These are phyloP conservation scores for Zymoseptoria tritici DNA, from an alignment of 2,329 filamentous ascomycete species.

Conservation along the genomic window DNA sequence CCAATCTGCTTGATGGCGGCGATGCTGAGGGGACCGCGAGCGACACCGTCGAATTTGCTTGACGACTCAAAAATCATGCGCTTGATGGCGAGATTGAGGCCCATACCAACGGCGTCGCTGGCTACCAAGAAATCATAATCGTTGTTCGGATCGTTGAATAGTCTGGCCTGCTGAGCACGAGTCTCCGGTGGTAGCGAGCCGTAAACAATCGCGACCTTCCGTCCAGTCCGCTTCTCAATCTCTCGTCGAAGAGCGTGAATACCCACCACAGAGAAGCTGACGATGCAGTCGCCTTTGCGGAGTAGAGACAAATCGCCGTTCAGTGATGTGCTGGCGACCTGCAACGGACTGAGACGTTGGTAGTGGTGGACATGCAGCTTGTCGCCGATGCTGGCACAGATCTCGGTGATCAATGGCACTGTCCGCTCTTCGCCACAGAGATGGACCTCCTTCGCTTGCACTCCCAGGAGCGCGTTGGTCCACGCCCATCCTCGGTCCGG, in stretches of 20 bases:
- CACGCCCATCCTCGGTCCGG: slow-evolving; percentile 80
- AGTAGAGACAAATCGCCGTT: slow-evolving; percentile 57
- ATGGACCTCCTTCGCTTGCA: slow-evolving; percentile 83
- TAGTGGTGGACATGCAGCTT: slow-evolving; percentile 75
- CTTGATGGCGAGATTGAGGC: slow-evolving; percentile 82
- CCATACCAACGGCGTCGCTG: slow-evolving; percentile 96
- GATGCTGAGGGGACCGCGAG: slow-evolving; percentile 52
- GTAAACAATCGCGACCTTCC: slow-evolving; percentile 86
- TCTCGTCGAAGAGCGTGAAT: slow-evolving; percentile 73
- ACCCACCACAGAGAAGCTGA: slow-evolving; percentile 73
- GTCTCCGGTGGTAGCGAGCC: slow-evolving; percentile 88
- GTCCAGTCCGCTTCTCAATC: slow-evolving; percentile 69
- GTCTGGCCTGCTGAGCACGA: slow-evolving; percentile 75
- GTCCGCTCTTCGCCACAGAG: slow-evolving; percentile 84
- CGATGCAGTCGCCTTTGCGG: slow-evolving; percentile 82
- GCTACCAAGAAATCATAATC: slow-evolving; percentile 93
- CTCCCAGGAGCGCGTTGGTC: slow-evolving; percentile 82
- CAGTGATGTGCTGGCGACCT: slow-evolving; percentile 58
- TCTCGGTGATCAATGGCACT: slow-evolving; percentile 66
- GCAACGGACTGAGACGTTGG: slow-evolving; percentile 70
- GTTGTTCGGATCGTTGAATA: slow-evolving; percentile 93
- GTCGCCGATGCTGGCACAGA: slow-evolving; percentile 76
- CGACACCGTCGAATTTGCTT: slow-evolving; percentile 60
- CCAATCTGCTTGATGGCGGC: slow-evolving; percentile 92
- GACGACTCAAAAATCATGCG: slow-evolving; percentile 79